phyloP scores from a whole-genome alignment of 2,329 filamentous ascomycete genomes.

The Xylaria sp. region DNA sequence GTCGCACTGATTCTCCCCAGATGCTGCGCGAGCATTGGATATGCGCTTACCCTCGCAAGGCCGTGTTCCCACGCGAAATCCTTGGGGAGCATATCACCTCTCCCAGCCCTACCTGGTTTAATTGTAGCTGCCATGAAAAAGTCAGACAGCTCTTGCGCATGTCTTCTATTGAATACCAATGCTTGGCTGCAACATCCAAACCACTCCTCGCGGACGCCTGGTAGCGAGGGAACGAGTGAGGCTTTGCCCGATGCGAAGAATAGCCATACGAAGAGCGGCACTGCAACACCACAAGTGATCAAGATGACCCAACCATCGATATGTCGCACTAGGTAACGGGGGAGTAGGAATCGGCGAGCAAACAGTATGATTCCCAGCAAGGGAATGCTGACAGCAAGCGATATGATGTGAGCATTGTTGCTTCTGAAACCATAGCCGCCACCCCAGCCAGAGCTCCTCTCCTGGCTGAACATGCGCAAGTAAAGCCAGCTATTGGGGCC shows the following conservation, averaged over 20 bases:
- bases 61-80: constrained; percentile 47
- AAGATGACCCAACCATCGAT: constrained; percentile 47
- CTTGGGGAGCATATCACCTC: constrained; percentile 49
- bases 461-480: constrained; percentile 49
- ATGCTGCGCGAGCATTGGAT: constrained; percentile 51
- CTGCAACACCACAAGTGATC: constrained; percentile 44
- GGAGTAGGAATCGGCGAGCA: constrained; percentile 37
- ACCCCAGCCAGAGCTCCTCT: constrained; percentile 47
- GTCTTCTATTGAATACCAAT: constrained; percentile 47
- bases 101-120: constrained; percentile 38
- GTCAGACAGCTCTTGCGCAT: constrained; percentile 41
- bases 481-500: constrained; percentile 48
- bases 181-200: constrained; percentile 50
- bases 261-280: constrained; percentile 47
- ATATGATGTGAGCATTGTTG: constrained; percentile 48
- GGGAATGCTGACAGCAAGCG: constrained; percentile 42
- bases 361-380: constrained; percentile 41
- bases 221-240: constrained; percentile 43
- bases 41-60: constrained; percentile 47
- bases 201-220: constrained; percentile 47
- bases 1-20: constrained; percentile 47
- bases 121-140: constrained; percentile 41
- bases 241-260: constrained; percentile 50
- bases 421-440: constrained; percentile 47
- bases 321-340: constrained; percentile 41